These are phyloP conservation scores for Trichocladium antarcticum DNA, from an alignment of 495 filamentous ascomycete species.

Conservation along the genomic window DNA sequence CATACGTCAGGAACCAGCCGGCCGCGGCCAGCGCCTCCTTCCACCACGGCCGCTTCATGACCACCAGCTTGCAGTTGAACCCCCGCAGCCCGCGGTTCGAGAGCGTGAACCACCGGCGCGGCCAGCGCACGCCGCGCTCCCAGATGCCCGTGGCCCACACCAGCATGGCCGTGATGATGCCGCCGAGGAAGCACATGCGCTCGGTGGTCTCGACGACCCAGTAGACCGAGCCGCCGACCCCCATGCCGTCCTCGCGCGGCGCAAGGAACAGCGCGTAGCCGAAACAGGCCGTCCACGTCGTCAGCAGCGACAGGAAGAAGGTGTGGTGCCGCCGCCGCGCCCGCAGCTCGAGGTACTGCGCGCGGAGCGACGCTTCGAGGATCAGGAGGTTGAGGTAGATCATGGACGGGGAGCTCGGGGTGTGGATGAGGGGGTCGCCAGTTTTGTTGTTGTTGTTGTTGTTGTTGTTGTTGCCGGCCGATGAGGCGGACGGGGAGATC, in stretches of 20 bases:
- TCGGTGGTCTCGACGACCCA: slow-evolving; percentile 86
- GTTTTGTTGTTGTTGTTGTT: slow-evolving; percentile 12
- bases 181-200: slow-evolving; percentile 78
- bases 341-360: slow-evolving; percentile 82
- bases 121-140: slow-evolving; percentile 91
- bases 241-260: slow-evolving; percentile 79
- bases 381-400: slow-evolving; percentile 98
- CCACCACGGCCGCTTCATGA: slow-evolving; percentile 76
- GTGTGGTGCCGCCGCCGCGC: slow-evolving; percentile 85
- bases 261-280: slow-evolving; percentile 78
- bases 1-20: slow-evolving; percentile 65
- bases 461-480: slow-evolving; percentile 26
- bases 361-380: slow-evolving; percentile 85
- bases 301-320: slow-evolving; percentile 77
- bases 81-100: slow-evolving; percentile 80
- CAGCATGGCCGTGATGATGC: slow-evolving; percentile 67
- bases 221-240: slow-evolving; percentile 86
- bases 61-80: slow-evolving; percentile 91
- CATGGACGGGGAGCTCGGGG: slow-evolving; percentile 84
- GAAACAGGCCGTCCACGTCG: slow-evolving; percentile 71
- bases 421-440: slow-evolving; percentile 62
- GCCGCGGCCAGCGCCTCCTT: slow-evolving; percentile 58
- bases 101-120: slow-evolving; percentile 75
- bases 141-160: slow-evolving; percentile 92
- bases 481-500: slow-evolving; percentile 26